phyloP scores from a whole-genome alignment of 2,329 filamentous ascomycete genomes.

The Trichoderma sp. region DNA sequence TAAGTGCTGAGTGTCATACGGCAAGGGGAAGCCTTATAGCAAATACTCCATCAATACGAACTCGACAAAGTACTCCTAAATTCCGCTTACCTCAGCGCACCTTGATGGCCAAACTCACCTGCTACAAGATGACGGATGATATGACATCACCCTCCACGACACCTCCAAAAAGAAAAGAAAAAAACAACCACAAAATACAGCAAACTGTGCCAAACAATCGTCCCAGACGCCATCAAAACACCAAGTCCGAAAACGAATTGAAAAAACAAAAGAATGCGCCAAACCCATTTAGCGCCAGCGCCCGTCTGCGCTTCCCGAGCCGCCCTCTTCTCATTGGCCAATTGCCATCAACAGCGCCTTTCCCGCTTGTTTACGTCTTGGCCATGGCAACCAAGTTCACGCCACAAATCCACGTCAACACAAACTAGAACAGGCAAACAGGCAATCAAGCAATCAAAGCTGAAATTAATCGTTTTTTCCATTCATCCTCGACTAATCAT shows the following conservation, averaged over 20 bases:
- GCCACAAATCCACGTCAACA: background rate
- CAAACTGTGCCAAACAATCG: background rate
- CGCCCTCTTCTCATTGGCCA: constrained; percentile 7
- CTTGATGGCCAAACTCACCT: background rate
- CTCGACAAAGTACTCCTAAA: background rate
- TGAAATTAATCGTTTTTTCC: background rate
- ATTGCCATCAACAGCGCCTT: background rate
- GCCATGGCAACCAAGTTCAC: background rate
- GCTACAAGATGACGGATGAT: background rate
- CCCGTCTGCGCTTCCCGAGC: constrained; percentile 7
- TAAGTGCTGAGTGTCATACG: too few species aligned
- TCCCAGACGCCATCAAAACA: background rate
- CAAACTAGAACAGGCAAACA: too few species aligned
- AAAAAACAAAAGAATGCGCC: background rate
- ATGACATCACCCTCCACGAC: background rate
- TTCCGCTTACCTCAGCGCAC: background rate
- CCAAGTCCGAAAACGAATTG: background rate
- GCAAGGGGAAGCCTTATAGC: background rate
- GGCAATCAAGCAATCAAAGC: background rate
- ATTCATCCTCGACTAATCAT: constrained; percentile 19
- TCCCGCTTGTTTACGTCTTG: background rate
- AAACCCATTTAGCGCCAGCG: constrained; percentile 2
- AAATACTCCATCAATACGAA: background rate
- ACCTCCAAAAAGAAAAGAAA: too few species aligned
- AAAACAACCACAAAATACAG: background rate